Percentiles rank a stretch among this genome's conserved stretches.
phyloP scores from a whole-genome alignment of 2,329 filamentous ascomycete genomes.

The Sclerotinia glacialis region DNA sequence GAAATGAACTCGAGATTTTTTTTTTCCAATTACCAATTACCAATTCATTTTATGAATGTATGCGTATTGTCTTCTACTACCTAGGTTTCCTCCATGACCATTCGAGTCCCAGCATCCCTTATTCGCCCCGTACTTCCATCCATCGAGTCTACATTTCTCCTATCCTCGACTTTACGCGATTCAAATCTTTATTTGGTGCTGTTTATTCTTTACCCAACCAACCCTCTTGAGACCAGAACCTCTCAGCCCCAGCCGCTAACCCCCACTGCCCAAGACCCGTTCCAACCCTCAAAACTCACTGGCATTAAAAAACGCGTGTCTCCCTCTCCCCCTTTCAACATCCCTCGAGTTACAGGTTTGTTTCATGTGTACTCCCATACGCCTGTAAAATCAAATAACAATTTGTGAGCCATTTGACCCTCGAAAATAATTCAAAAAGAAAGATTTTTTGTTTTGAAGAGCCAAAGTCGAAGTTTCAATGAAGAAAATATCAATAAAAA shows the following conservation, averaged over 20 bases:
- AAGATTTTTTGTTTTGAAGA: not conserved
- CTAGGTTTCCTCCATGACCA: not conserved
- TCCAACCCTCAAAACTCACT: not conserved
- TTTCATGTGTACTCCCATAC: constrained; percentile 14
- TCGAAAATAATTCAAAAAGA: constrained; percentile 2
- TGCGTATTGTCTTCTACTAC: constrained; percentile 4
- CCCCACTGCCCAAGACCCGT: not conserved
- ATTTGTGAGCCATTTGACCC: constrained; percentile 3
- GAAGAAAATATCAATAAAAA: not conserved
- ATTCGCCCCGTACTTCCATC: no score
- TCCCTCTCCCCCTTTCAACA: not conserved
- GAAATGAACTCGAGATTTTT: no score
- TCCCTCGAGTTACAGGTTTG: not conserved
- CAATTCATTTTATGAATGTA: constrained; percentile 7
- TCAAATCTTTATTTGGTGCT: not conserved
- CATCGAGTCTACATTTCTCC: not conserved
- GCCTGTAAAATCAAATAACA: constrained; percentile 16
- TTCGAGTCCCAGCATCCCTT: not conserved
- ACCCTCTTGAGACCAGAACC: not conserved
- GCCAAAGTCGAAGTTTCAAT: not conserved
- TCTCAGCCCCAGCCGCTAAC: not conserved
- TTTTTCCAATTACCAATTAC: not conserved
- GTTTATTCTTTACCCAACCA: constrained; percentile 5
- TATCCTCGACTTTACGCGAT: not conserved
- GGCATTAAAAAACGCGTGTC: not conserved